Conservation (phyloP, 257 asterid genomes). For the Nicotiana paniculata region DNA sequence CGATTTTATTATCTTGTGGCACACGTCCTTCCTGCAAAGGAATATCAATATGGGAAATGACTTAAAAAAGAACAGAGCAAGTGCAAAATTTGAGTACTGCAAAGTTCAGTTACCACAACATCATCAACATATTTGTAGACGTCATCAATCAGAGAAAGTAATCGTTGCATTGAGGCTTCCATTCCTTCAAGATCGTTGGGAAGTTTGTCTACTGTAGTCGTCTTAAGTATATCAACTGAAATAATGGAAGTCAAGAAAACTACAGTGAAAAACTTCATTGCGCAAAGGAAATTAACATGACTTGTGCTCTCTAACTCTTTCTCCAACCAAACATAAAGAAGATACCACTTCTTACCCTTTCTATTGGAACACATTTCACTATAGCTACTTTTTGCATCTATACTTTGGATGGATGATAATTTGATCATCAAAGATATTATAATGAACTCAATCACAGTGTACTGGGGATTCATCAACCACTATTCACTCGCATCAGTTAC, state of each 20-base stretch:
- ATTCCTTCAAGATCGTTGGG: conserved; percentile 93
- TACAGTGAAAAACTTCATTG: neutral
- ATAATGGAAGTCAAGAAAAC: conserved; percentile 2
- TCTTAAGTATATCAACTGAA: conserved; percentile 79
- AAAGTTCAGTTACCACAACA: conserved; percentile 61
- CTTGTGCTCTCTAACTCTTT: neutral
- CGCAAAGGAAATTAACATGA: neutral
- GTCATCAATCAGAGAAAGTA: conserved; percentile 80
- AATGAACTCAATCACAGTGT: neutral
- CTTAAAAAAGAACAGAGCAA: neutral
- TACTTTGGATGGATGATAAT: neutral
- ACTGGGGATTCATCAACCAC: neutral
- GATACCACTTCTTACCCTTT: neutral
- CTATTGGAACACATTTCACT: neutral
- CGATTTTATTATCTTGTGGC: conserved; percentile 64
- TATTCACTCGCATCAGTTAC: neutral
- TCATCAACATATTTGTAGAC: conserved; percentile 79
- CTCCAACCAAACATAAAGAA: neutral
- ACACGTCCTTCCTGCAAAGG: conserved; percentile 62
- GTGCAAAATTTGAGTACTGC: neutral
- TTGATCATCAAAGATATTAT: neutral
- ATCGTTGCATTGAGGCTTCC: conserved; percentile 87
- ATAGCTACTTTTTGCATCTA: neutral
- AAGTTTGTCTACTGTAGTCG: conserved; percentile 73
- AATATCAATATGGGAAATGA: neutral